Evolutionary conservation across 306 rosid species (phyloP).

Genomic region (Dryas drummondii): DNA sequence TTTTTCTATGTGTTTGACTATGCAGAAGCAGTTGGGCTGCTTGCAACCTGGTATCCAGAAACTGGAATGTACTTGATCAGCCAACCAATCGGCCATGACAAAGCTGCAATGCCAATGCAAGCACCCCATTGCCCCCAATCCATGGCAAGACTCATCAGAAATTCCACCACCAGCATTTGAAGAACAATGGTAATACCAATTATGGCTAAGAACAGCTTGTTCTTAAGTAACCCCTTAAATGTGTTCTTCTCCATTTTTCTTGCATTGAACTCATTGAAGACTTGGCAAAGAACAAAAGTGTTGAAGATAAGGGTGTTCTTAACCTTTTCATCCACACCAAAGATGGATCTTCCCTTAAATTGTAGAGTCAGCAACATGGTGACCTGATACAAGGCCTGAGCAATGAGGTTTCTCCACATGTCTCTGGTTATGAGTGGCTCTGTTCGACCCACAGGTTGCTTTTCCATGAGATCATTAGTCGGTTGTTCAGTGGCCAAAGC

Average conservation of each 20-base stretch:
- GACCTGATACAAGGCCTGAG: no score
- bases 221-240: conserved; percentile 1
- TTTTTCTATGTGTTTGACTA: neutral
- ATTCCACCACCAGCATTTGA: conserved; percentile 19
- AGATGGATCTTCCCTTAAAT: no score
- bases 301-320: conserved; percentile 19
- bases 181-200: conserved; percentile 8
- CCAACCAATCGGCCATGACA: conserved; percentile 25
- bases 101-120: conserved; percentile 18
- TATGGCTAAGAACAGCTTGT: conserved; percentile 11
- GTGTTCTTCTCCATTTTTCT: conserved; percentile 18
- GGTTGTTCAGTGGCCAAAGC: no score
- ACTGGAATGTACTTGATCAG: conserved; percentile 24
- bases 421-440: no score
- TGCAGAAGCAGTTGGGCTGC: neutral
- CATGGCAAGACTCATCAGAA: conserved; percentile 15
- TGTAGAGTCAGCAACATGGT: no score
- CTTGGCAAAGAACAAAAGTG: conserved; percentile 20
- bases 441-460: no score
- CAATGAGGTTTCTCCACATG: no score
- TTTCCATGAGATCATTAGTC: no score
- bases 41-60: neutral
- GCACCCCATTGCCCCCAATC: conserved; percentile 18
- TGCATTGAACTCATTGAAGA: conserved; percentile 20
- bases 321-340: no score